Percentiles rank a stretch among this genome's conserved stretches.
phyloP scores from a whole-genome alignment of 2,329 filamentous ascomycete genomes.

The Aspergillus sp. region DNA sequence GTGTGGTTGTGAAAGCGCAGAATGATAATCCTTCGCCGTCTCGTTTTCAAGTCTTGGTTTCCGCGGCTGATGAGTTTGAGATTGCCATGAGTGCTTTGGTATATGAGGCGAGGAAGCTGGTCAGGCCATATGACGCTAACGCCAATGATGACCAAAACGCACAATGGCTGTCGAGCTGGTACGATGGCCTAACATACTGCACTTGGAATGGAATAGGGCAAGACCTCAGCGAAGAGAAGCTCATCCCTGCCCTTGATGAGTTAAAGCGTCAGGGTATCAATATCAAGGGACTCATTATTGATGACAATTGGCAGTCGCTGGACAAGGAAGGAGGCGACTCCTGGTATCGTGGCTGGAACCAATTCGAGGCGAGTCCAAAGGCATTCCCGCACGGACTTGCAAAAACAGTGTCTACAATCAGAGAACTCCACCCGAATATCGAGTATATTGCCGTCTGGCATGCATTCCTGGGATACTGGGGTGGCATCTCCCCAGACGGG shows the following conservation, averaged over 20 bases:
- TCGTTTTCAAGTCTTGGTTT: slow-evolving; percentile 64
- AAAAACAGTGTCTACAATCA: slow-evolving; percentile 67
- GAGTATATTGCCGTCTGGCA: slow-evolving; percentile 93
- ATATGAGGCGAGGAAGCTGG: slow-evolving; percentile 77
- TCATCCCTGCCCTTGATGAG: slow-evolving; percentile 71
- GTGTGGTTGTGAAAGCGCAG: slow-evolving; percentile 66
- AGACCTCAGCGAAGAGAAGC: slow-evolving; percentile 74
- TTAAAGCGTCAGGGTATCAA: slow-evolving; percentile 72
- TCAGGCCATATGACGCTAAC: slow-evolving; percentile 36
- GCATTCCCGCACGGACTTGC: slow-evolving; percentile 81
- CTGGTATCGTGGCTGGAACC: slow-evolving; percentile 63
- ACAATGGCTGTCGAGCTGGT: slow-evolving; percentile 81
- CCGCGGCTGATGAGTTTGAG: slow-evolving; percentile 72
- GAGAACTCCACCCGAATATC: slow-evolving; percentile 68
- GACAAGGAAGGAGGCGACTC: slow-evolving; percentile 55
- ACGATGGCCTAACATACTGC: slow-evolving; percentile 89
- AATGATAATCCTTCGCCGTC: slow-evolving; percentile 65
- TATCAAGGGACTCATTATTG: slow-evolving; percentile 85
- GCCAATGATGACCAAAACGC: slow-evolving; percentile 41
- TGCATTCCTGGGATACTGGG: slow-evolving; percentile 85
- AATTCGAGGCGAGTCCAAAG: slow-evolving; percentile 80
- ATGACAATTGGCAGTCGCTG: slow-evolving; percentile 93
- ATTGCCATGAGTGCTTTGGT: slow-evolving; percentile 75
- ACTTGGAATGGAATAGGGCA: slow-evolving; percentile 96
- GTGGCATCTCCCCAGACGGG: slow-evolving; percentile 74